These are phyloP conservation scores for Ilex asprella DNA, from an alignment of 257 asterid species.

Conservation along the genomic window DNA sequence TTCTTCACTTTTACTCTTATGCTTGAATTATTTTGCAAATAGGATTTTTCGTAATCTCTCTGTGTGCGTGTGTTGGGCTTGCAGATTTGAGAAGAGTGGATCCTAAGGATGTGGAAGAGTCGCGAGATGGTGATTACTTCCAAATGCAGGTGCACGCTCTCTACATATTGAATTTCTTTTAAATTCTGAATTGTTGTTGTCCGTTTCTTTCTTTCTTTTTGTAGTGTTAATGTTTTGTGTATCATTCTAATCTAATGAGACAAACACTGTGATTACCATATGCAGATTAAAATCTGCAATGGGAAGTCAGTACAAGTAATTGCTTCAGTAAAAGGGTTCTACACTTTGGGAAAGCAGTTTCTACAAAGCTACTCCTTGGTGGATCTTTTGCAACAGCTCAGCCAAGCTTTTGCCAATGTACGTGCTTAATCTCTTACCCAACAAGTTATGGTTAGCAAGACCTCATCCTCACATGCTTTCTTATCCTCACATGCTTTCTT, in stretches of 20 bases:
- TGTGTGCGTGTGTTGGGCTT: not conserved
- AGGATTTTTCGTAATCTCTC: not conserved
- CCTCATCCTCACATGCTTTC: no score
- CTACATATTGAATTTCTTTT: no score
- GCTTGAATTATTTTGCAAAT: not conserved
- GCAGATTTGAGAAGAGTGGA: conserved; percentile 69
- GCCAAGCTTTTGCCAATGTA: conserved; percentile 95
- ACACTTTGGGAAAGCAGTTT: conserved; percentile 69
- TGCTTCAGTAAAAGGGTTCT: conserved; percentile 86
- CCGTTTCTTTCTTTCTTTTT: no score
- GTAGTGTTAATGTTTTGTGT: no score
- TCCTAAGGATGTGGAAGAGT: conserved; percentile 41
- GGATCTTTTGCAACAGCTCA: conserved; percentile 98
- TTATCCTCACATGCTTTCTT: no score
- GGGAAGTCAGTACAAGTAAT: conserved; percentile 83
- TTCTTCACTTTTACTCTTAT: no score
- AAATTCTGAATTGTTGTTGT: no score
- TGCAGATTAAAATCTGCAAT: conserved; percentile 95
- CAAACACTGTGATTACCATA: not conserved
- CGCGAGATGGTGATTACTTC: conserved; percentile 67
- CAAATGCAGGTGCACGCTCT: conserved; percentile 64
- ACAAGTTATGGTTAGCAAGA: no score
- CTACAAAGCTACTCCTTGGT: conserved; percentile 79
- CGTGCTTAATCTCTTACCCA: conserved; percentile 13
- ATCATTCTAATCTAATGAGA: no score